These are phyloP conservation scores for Fraxinus paxiana DNA, from an alignment of 305 asterid species.

Conservation along the genomic window DNA sequence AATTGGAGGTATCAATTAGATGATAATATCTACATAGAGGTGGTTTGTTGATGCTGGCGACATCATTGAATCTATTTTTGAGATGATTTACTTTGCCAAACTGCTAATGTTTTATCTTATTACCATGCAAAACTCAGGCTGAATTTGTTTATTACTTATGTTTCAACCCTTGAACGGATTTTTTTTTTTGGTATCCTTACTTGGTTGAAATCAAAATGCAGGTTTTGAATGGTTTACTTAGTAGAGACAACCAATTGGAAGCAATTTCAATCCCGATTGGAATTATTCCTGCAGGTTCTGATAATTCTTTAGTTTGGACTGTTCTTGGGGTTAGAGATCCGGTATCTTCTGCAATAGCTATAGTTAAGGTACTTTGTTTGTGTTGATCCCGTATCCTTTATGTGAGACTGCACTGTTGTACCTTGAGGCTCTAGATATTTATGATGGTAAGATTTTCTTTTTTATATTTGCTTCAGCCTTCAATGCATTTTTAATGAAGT, in stretches of 20 bases:
- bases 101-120: not conserved
- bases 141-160: not conserved
- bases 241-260: slow-evolving; percentile 89
- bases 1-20: not conserved
- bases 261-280: slow-evolving; percentile 94
- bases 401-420: slow-evolving; percentile 1
- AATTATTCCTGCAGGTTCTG: slow-evolving; percentile 96
- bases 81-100: not conserved
- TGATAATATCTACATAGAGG: not conserved
- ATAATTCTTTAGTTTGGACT: slow-evolving; percentile 92
- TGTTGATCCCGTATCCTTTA: not conserved
- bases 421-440: slow-evolving; percentile 5
- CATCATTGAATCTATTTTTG: not conserved
- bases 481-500: not conserved
- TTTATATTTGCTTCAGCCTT: not conserved
- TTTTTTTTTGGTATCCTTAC: slow-evolving; percentile 8
- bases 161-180: not conserved
- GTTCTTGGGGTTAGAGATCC: slow-evolving; percentile 97
- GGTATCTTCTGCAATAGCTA: slow-evolving; percentile 83
- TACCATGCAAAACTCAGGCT: not conserved
- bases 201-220: slow-evolving; percentile 31
- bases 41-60: not conserved
- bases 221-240: slow-evolving; percentile 91
- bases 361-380: slow-evolving; percentile 61
- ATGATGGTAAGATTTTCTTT: not conserved